These are phyloP conservation scores for Lathyrus aphaca DNA, from an alignment of 306 rosid genomes.

Conservation along the genomic window DNA sequence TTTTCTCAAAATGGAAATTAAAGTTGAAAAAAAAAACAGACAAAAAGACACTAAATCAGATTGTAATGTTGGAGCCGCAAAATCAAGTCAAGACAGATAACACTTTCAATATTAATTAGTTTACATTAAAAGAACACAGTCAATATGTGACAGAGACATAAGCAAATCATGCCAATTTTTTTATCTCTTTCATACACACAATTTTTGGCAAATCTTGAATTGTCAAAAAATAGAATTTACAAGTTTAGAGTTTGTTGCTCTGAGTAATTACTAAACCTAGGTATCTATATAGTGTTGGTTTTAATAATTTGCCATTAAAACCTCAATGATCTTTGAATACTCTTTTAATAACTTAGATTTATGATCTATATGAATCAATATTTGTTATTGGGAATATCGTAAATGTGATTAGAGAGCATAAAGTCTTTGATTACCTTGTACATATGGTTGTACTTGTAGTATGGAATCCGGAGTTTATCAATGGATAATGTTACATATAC, in stretches of 20 bases:
- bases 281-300: background rate
- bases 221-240: background rate
- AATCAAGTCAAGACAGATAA: conserved; percentile 37
- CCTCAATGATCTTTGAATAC: background rate
- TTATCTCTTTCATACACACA: background rate
- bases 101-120: conserved; percentile 1
- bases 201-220: background rate
- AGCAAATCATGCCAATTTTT: background rate
- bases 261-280: background rate
- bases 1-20: background rate
- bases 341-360: too few species aligned
- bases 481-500: too few species aligned
- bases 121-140: background rate
- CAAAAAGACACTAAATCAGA: conserved; percentile 5
- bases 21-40: background rate
- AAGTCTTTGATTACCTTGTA: too few species aligned
- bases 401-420: too few species aligned
- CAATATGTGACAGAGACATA: background rate
- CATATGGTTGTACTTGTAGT: too few species aligned
- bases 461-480: too few species aligned
- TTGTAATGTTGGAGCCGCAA: conserved; percentile 37
- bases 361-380: background rate
- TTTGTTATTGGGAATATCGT: too few species aligned
- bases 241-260: background rate
- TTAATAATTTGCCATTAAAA: background rate